Evolutionary conservation across 257 asterid species (phyloP).

Genomic region (Coffea eugenioides): DNA sequence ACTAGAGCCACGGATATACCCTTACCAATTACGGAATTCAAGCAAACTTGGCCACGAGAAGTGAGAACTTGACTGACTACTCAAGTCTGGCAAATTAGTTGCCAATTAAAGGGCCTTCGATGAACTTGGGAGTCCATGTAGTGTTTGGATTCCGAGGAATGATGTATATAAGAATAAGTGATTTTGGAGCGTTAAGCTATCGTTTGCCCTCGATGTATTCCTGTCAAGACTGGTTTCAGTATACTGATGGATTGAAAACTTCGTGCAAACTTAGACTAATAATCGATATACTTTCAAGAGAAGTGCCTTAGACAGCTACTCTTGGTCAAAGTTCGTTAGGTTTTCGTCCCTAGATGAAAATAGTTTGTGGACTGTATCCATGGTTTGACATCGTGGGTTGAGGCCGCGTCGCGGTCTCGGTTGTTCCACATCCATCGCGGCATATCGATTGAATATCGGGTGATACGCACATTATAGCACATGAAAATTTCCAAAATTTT

Average conservation of each 20-base stretch:
- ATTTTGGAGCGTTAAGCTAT: neutral
- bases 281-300: neutral
- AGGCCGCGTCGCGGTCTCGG: too few relatives aligned
- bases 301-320: neutral
- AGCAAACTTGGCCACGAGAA: constrained; percentile 13
- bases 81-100: neutral
- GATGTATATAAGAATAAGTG: neutral
- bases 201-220: neutral
- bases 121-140: neutral
- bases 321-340: neutral
- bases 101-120: neutral
- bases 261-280: neutral
- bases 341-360: neutral
- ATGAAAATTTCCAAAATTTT: too few relatives aligned
- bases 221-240: neutral
- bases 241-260: neutral
- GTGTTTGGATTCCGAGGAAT: neutral
- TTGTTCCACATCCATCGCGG: too few relatives aligned
- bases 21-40: constrained; percentile 16
- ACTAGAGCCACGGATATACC: constrained; percentile 32
- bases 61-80: neutral
- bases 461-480: too few relatives aligned
- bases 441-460: too few relatives aligned
- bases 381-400: too few relatives aligned
- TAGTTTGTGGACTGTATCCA: neutral